Evolutionary conservation across 73 alveolate genomes (phyloP).

Genomic region (Tetrahymena elliotti): DNA sequence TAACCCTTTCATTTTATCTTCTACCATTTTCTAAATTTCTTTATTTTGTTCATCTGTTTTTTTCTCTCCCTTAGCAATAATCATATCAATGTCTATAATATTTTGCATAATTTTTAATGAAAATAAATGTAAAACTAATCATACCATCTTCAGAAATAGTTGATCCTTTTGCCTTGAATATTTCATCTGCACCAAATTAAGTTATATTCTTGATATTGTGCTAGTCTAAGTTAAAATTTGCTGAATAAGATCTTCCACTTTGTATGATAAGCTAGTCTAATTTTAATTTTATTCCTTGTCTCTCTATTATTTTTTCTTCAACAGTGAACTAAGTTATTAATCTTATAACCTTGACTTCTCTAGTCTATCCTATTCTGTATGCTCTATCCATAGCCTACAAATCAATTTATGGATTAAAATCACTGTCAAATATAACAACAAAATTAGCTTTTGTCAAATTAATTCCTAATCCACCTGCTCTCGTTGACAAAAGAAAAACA

Average conservation of each 20-base stretch:
- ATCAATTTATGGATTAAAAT: slow-evolving; percentile 76
- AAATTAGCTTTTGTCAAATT: slow-evolving; percentile 66
- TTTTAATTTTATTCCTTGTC: slow-evolving; percentile 55
- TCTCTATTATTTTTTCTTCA: slow-evolving; percentile 71
- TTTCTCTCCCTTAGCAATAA: slow-evolving; percentile 70
- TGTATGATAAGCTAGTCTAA: slow-evolving; percentile 57
- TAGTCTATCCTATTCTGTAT: slow-evolving; percentile 74
- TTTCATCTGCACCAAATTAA: slow-evolving; percentile 64
- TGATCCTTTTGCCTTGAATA: slow-evolving; percentile 40
- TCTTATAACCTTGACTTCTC: slow-evolving; percentile 63
- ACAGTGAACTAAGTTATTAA: slow-evolving; percentile 43
- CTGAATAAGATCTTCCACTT: slow-evolving; percentile 42
- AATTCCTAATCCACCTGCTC: slow-evolving; percentile 68
- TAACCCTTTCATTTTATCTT: background rate
- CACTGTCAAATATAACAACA: slow-evolving; percentile 66
- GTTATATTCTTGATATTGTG: slow-evolving; percentile 57
- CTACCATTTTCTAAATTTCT: slow-evolving; percentile 51
- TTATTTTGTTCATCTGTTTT: slow-evolving; percentile 74
- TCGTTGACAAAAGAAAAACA: slow-evolving; percentile 54
- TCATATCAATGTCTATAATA: slow-evolving; percentile 74
- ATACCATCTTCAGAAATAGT: slow-evolving; percentile 11
- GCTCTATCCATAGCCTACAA: slow-evolving; percentile 82
- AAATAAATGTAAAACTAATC: slow-evolving; percentile 1
- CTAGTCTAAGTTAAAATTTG: slow-evolving; percentile 29
- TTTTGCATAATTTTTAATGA: background rate